Evolutionary conservation across 345 rosid genomes (phyloP).

Genomic region (Combretum micranthum): DNA sequence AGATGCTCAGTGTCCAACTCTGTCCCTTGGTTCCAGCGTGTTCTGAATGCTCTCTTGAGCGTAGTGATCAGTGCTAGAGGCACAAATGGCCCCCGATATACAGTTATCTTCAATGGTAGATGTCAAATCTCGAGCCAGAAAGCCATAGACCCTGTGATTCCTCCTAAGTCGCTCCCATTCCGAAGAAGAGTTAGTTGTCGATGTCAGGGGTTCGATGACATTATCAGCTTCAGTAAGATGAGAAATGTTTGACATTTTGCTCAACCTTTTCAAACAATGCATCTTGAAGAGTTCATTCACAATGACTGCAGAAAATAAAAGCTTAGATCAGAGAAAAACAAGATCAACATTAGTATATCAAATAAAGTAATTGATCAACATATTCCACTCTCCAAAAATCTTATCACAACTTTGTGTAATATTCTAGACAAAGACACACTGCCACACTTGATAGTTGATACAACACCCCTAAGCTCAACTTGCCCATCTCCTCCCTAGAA

Average conservation of each 20-base stretch:
- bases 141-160: conserved; percentile 29
- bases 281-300: conserved; percentile 21
- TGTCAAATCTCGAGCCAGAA: conserved; percentile 25
- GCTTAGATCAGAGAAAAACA: neutral
- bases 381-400: no score
- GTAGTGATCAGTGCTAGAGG: conserved; percentile 38
- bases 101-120: conserved; percentile 16
- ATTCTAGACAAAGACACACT: no score
- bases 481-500: no score
- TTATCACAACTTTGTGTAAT: no score
- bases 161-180: conserved; percentile 20
- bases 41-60: conserved; percentile 29
- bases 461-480: no score
- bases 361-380: no score
- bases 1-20: conserved; percentile 16
- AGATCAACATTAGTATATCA: neutral
- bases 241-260: conserved; percentile 12
- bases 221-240: conserved; percentile 12
- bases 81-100: conserved; percentile 27
- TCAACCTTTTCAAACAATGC: conserved; percentile 27
- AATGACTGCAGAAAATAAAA: conserved; percentile 18
- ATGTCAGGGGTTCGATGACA: conserved; percentile 16
- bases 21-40: conserved; percentile 30
- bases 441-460: no score
- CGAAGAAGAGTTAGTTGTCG: conserved; percentile 1